Conservation (phyloP, 2,329 filamentous ascomycete species). For the Fusarium nelsonii region DNA sequence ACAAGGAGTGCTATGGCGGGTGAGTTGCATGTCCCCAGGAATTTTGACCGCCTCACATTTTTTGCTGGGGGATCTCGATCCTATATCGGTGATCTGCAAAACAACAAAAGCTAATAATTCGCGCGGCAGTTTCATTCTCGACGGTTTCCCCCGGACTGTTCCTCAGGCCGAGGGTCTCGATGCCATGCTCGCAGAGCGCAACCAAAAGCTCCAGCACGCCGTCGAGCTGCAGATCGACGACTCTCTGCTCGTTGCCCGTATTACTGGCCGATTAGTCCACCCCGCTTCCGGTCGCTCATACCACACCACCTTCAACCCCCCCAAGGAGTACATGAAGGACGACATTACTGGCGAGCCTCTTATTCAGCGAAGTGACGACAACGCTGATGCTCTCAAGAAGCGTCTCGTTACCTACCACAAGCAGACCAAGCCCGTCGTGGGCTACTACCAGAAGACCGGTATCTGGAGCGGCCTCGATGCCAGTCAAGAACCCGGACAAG, state of each 20-base stretch:
- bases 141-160: conserved; percentile 97
- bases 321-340: conserved; percentile 93
- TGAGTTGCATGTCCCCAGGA: conserved; percentile 59
- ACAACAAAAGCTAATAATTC: conserved; percentile 37
- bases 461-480: conserved; percentile 98
- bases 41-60: conserved; percentile 2
- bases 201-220: conserved; percentile 91
- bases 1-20: conserved; percentile 97
- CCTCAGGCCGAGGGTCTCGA: conserved; percentile 95
- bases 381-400: conserved; percentile 95
- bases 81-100: conserved; percentile 23
- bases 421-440: conserved; percentile 92
- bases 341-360: conserved; percentile 97
- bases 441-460: conserved; percentile 96
- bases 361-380: conserved; percentile 96
- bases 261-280: conserved; percentile 96
- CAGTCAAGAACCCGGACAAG: conserved; percentile 93
- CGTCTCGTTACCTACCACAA: conserved; percentile 91
- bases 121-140: conserved; percentile 87
- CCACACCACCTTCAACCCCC: conserved; percentile 99
- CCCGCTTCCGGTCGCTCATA: conserved; percentile 96
- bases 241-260: conserved; percentile 89
- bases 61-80: conserved; percentile 14
- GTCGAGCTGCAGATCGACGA: conserved; percentile 98
- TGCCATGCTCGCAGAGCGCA: conserved; percentile 82